Base-by-base conservation (phyloP, 2,329 filamentous ascomycete genomes). In the Diaporthe sp. region DNA sequence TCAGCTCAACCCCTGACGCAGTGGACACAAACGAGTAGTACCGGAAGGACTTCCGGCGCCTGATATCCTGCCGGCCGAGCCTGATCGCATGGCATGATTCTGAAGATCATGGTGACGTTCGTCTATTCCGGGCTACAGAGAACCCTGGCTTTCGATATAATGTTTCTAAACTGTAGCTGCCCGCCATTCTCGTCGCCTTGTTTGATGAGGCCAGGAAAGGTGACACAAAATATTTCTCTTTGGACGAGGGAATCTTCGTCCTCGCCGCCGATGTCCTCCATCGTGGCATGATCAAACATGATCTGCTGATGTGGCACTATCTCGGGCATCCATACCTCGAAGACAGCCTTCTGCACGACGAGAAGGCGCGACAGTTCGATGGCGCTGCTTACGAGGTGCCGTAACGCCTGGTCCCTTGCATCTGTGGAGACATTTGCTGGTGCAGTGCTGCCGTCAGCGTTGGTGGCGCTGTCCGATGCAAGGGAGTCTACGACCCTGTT, bases 261-360 rank as follows among this genome's bases (percentile, higher is more conserved):
- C 79, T 91, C 90, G 22, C 90, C 91, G 49, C 91, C 89, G 61
- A 93, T 86, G 79, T 94, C 91, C 79, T 94, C 92, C 92, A 94
- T 94, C 4, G 84, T 89, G 37, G 86, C 84, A 1, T 85, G 75
- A 79, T 93, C 90, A 79, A 93, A 94, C 68, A 88, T 81, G 4
- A 87, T 85, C 75, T 83, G 84, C 79, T 91, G 89, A 79, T 91
- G 88, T 6, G 89, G 87, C 75, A 86, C 80, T 34, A 90, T 84
- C 51, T 83, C 82, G 31, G 90, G 90, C 89, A 92, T 91, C 76
- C 85, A 83, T 39, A 92, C 85, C 28, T 84, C 85, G 79, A 92
- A 89, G 17, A 88, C 85, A 70, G 91, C 91, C 79, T 90, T 91
- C 79, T 93, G 91, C 44, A 89, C 88, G 37, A 86, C 86, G 58